Evolutionary conservation across 163 green algal genomes (phyloP), one percentile per base, ranked within the genome.

Genomic region (Volvox carteri): DNA sequence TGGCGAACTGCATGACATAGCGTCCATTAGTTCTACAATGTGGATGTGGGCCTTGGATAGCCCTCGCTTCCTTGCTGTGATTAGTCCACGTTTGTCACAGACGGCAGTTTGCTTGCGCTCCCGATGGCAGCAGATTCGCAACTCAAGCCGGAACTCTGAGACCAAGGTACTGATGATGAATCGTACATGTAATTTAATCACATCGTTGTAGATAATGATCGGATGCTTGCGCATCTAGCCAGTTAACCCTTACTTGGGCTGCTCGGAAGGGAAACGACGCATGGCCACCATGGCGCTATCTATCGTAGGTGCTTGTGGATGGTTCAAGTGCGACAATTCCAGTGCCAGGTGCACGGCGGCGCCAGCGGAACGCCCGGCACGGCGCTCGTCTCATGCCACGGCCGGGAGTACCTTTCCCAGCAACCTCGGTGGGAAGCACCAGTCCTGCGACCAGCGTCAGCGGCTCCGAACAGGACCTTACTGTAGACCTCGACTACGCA

Each of bases 1-100:
- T n/a, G n/a, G n/a, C n/a, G n/a, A n/a, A n/a, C n/a, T n/a, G n/a
- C n/a, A n/a, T n/a, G n/a, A n/a, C n/a, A n/a, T n/a, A n/a, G n/a
- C n/a, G n/a, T n/a, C n/a, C n/a, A n/a, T n/a, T n/a, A n/a, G n/a
- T 65, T 23, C 28, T 65, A 25, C 54, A 62, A 65, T 62, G 33
- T 65, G 44, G 44, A 70, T 86, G 78, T 86, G 78, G 78, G 42
- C 41, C 23, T 39, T 86, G 1, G 52, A 86, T 18, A 86, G 78
- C 28, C 58, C 54, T 12, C 56, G 16, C 39, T 76, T 86, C 19
- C 41, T 76, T 8, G 58, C 56, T 4, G n/a, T 39, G 4, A 62
- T 86, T 21, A 21, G 12, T 62, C 78, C 78, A 11, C 56, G 58
- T 2, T 11, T 76, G 33, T 25, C 37, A 5, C 41, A 33, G 16